Percentiles rank a stretch among this genome's conserved stretches.
Conservation (phyloP, 2,329 filamentous ascomycete genomes). For the Shiraia bambusicola region DNA sequence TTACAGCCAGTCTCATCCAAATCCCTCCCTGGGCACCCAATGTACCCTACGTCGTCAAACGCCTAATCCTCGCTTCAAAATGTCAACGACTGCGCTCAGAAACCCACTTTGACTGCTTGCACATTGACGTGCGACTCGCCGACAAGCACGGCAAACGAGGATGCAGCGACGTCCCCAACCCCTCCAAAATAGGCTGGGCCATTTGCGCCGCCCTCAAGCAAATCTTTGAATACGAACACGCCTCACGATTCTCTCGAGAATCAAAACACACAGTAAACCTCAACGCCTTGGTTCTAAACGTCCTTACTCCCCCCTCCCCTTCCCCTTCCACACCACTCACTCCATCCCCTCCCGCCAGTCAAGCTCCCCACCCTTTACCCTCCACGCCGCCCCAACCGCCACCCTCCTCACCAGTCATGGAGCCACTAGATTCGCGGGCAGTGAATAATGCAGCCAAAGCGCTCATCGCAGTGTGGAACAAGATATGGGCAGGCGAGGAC, state of each 20-base stretch:
- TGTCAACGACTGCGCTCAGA: not conserved
- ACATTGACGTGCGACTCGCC: slow-evolving; percentile 32
- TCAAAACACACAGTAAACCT: slow-evolving; percentile 14
- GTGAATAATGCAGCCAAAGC: slow-evolving; percentile 21
- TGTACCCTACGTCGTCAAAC: slow-evolving; percentile 7
- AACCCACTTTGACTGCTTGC: slow-evolving; percentile 25
- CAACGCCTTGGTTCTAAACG: slow-evolving; percentile 37
- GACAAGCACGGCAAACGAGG: slow-evolving; percentile 21
- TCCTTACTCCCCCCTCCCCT: slow-evolving; percentile 23
- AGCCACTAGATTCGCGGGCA: not conserved
- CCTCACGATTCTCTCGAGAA: slow-evolving; percentile 10
- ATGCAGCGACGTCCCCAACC: slow-evolving; percentile 21
- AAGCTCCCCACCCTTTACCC: too few species aligned
- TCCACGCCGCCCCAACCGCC: too few species aligned
- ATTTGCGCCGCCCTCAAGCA: slow-evolving; percentile 38
- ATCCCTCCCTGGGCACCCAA: slow-evolving; percentile 21
- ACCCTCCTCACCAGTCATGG: too few species aligned
- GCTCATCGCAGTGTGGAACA: slow-evolving; percentile 37
- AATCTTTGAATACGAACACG: slow-evolving; percentile 28
- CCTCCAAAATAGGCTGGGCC: slow-evolving; percentile 31
- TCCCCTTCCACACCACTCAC: slow-evolving; percentile 1
- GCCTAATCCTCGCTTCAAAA: slow-evolving; percentile 1
- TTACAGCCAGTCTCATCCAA: not conserved
- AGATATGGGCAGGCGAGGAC: slow-evolving; percentile 35
- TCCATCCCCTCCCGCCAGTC: not conserved